Evolutionary conservation across 495 filamentous ascomycete genomes (phyloP), one percentile per base, ranked within the genome.

Genomic region (Lophiotrema nucula): DNA sequence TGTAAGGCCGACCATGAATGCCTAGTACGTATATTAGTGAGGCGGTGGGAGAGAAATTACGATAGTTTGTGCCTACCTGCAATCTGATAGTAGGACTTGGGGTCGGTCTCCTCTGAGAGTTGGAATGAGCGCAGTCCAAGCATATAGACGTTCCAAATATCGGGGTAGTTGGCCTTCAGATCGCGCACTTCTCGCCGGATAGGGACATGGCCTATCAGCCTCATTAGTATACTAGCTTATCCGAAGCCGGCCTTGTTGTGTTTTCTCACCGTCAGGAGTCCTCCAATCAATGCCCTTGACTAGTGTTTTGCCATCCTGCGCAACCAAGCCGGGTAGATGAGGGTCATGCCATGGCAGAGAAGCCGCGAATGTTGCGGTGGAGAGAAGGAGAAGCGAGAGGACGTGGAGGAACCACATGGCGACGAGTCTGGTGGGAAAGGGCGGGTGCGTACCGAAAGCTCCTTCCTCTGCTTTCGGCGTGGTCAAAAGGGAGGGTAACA

Each of bases 1-100:
- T 67, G 58, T 76, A 76, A 13, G 79, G 78, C 19, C 72, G 63
- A 16, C 79, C 79, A 53, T 81, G 79, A 47, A 81, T 81, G 19
- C 76, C 79, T 81, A 41, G 11, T n/a, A n/a, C n/a, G 31, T 35
- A 15, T 8, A 4, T 41, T 28, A 11, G 23, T 47, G 15, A 58
- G 45, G 10, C 6, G 4, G 26, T 21, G 13, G 5, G 18, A 41
- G 0, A 39, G 62, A 21, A 35, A 15, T 8, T 15, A 35, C 31
- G 8, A 35, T 8, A 66, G 49, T 58, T 18, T 49, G 11, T 48
- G 58, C 67, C 66, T 70, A 77, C 79, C 79, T 45, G 76, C 64
- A 28, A 82, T 65, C 42, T 72, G 65, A 53, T 76, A 81, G 56
- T 73, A 81, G 0, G 78, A 81, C 12, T 70, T 49, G 58, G 73